These are phyloP conservation scores for Fusarium chuoi DNA, from an alignment of 2,329 filamentous ascomycete genomes.

Conservation along the genomic window DNA sequence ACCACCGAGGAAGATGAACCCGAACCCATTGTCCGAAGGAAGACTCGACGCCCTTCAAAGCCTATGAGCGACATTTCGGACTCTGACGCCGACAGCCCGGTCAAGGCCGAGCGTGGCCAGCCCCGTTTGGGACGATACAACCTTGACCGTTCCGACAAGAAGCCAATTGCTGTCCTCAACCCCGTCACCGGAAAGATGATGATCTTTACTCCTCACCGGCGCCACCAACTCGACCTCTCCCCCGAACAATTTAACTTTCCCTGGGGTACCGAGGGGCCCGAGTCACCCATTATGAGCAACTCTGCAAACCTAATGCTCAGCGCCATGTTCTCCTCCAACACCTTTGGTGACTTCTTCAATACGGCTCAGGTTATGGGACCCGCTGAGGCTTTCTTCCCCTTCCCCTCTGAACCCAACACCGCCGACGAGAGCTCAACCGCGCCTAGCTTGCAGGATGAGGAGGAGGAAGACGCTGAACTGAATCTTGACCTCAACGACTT, in stretches of 20 bases:
- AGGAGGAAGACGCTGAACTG: conserved; percentile 73
- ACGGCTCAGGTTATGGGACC: conserved; percentile 76
- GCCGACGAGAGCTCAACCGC: conserved; percentile 59
- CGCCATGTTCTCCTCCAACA: conserved; percentile 70
- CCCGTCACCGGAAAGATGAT: conserved; percentile 69
- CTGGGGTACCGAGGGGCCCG: conserved; percentile 54
- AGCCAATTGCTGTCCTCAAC: conserved; percentile 68
- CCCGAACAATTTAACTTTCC: conserved; percentile 65
- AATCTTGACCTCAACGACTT: conserved; percentile 77
- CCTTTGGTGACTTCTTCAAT: conserved; percentile 67
- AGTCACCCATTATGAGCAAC: conserved; percentile 71
- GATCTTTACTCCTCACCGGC: conserved; percentile 67
- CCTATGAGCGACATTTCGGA: conserved; percentile 57
- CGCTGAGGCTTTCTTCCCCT: conserved; percentile 79
- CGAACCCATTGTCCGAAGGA: conserved; percentile 60
- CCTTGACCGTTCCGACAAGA: conserved; percentile 63
- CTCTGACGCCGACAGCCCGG: conserved; percentile 60
- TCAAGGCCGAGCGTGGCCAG: conserved; percentile 60
- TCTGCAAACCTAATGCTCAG: conserved; percentile 83
- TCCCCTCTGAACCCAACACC: conserved; percentile 68
- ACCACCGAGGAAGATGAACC: conserved; percentile 70
- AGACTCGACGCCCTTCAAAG: conserved; percentile 55
- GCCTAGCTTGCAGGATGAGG: conserved; percentile 56
- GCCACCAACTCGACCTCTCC: conserved; percentile 62
- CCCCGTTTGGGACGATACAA: conserved; percentile 66